Evolutionary conservation across 139 green algal species (phyloP), one percentile per base, ranked within the genome.

Genomic region (Chlorella sp.): DNA sequence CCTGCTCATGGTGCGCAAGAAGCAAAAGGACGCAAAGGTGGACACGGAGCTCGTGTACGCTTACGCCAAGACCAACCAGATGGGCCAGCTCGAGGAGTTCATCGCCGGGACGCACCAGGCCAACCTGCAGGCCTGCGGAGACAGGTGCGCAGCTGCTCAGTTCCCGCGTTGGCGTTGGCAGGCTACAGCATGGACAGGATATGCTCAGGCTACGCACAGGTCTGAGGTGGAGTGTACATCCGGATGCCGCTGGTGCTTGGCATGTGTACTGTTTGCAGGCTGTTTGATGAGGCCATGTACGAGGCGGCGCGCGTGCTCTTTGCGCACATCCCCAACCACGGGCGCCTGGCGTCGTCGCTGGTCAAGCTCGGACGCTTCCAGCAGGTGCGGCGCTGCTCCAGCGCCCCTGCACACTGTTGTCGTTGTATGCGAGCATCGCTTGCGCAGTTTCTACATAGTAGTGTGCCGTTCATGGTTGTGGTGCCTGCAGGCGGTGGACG

Each of bases 11-110:
- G 94, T 96, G 42, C 89, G 93, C 76, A 97, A 97, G 82, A 95
- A 93, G 81, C 79, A 75, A 30, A 89, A 89, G 84, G 84, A 87
- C 49, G 71, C 86, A 42, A 88, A 91, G 78, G 93, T 99, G 65
- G 95, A 99, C 86, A 96, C 87, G 1, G 95, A 98, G 89, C 89
- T 99, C 34, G 86, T 95, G 42, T 98, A 97, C 69, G 91, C 95
- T 2, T 98, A 97, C 72, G 95, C 95, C 31, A 88, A 88, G 70
- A 97, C 84, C 55, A 80, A 89, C 74, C 83, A 96, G 69, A 87
- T 98, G 35, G 89, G 78, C 0, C 82, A 86, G 27, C 87, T 99
- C 55, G 94, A 99, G 86, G 93, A 96, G 77, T 98, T 99, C 83
- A 92, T 99, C 64, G 79, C 81, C 36, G 80, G 77, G 70, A 88